Base-by-base conservation (phyloP, 2,329 filamentous ascomycete species). In the Cytospora mali region DNA sequence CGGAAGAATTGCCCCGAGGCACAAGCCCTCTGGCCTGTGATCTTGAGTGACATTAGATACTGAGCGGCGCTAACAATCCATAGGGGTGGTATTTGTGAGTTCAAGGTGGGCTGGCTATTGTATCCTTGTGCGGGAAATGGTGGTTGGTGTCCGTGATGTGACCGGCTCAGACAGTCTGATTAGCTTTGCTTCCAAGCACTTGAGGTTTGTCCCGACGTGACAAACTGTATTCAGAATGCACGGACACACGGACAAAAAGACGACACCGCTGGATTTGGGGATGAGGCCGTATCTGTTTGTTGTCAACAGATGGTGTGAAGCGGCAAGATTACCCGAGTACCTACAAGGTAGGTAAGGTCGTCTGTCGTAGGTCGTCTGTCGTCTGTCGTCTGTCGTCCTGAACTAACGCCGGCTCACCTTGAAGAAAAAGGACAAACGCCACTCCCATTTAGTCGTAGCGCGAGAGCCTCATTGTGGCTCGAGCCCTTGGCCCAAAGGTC, bases 21-120 rank as follows among this genome's bases (percentile, higher is more conserved):
- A 29, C 46, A 29, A n/a, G 61, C 52, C 52, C 39, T 39, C 53
- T 58, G 52, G 29, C 64, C 59, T 62, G 62, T 64, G 62, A 62
- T 46, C 16, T 50, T 31, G 13, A 62, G 51, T 49, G 62, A 55
- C 62, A 64, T 64, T 42, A 13, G 49, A 13, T 21, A 9, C 3
- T 27, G 39, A 21, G 21, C 28, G 23, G 42, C 23, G 42, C 42
- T 46, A 46, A 46, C n/a, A n/a, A 16, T 46, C n/a, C 42, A 46
- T 46, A 3, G 4, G 31, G 31, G 31, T 33, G 6, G 23, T 23
- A 46, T 23, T 11, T 23, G 42, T 21, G 5, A 3, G 42, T 21
- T 11, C 25, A 25, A 49, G 52, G 52, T 25, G n/a, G n/a, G n/a
- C 31, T 33, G n/a, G 42, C 56, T 62, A 59, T 54, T 27, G 63